Evolutionary conservation across 148 eudicot genomes (phyloP).

Genomic region (Vaccinium macrocarpon): DNA sequence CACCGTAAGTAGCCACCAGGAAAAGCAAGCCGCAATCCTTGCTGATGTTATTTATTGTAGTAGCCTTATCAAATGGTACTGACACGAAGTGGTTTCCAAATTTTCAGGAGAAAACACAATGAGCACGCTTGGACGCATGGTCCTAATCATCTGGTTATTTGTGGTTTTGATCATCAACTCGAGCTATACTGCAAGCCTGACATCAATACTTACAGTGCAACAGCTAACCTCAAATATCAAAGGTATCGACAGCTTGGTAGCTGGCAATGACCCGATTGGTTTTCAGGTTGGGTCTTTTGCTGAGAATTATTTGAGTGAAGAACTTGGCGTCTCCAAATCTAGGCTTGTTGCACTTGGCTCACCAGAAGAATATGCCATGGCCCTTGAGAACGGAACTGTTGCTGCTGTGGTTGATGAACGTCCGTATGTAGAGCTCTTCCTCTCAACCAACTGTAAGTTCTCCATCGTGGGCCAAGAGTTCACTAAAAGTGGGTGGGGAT

Average conservation of each 20-base stretch:
- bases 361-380: constrained; percentile 60
- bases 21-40: not conserved
- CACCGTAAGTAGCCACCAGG: constrained; percentile 53
- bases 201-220: constrained; percentile 81
- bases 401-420: constrained; percentile 90
- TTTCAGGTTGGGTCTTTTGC: constrained; percentile 87
- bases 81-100: not conserved
- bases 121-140: constrained; percentile 81
- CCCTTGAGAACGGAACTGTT: constrained; percentile 63
- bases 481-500: constrained; percentile 87
- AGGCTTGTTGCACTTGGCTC: constrained; percentile 69
- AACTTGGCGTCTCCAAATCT: constrained; percentile 61
- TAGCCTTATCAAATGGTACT: not conserved
- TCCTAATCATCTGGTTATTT: constrained; percentile 82
- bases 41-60: not conserved
- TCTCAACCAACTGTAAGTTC: constrained; percentile 57
- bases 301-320: constrained; percentile 55
- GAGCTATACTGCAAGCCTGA: constrained; percentile 93
- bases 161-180: constrained; percentile 78
- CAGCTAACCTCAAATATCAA: constrained; percentile 63
- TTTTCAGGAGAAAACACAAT: constrained; percentile 83
- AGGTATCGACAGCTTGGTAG: constrained; percentile 69
- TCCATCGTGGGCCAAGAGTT: constrained; percentile 67
- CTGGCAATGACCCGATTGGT: constrained; percentile 54
- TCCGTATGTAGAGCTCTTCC: constrained; percentile 68